Base-by-base conservation (phyloP, 495 filamentous ascomycete genomes). In the Aspergillus funiculosus region DNA sequence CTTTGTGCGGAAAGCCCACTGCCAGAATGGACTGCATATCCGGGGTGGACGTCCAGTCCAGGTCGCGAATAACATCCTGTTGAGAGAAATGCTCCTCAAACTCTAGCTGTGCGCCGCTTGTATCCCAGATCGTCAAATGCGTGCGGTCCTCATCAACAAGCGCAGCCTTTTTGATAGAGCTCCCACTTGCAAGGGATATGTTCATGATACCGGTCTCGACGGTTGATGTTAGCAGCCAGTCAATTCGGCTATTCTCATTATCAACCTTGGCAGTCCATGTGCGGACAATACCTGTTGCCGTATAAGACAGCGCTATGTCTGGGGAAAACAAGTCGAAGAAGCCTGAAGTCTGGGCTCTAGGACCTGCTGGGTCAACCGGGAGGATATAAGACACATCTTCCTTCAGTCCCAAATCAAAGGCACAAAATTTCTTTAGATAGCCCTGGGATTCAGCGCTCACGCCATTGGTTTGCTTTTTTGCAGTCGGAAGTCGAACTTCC, bases 11-110 rank as follows among this genome's bases (percentile, higher is more conserved):
- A 58, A 95, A 96, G 4, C 91, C 90, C 26, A 96, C 87, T 6
- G 91, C 87, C 9, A 97, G 76, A 46, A 97, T 87, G 2, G 87
- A 91, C 59, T 96, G 91, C 51, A 78, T 80, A 54, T 94, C 89
- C 0, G 91, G 89, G 0, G 91, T 95, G 6, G 86, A 90, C 1
- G 90, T 91, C 91, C 91, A 97, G 57, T 95, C 89, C 6, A 96
- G 75, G 57, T 95, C 91, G 50, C 80, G 75, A 25, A 97, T 90
- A 11, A 76, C 76, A 46, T 94, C 87, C 47, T 81, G 71, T 15
- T 73, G 68, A 45, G 83, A 78, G 52, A 88, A 92, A 31, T 79
- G 73, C 45, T 89, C 78, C 41, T 82, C 73, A 58, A 85, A 89
- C 62, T 97, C 91, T 2, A 97, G 69, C 58, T 87, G 83, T 1